Evolutionary conservation across 305 asterid species (phyloP).

Genomic region (Fraxinus dipetala): DNA sequence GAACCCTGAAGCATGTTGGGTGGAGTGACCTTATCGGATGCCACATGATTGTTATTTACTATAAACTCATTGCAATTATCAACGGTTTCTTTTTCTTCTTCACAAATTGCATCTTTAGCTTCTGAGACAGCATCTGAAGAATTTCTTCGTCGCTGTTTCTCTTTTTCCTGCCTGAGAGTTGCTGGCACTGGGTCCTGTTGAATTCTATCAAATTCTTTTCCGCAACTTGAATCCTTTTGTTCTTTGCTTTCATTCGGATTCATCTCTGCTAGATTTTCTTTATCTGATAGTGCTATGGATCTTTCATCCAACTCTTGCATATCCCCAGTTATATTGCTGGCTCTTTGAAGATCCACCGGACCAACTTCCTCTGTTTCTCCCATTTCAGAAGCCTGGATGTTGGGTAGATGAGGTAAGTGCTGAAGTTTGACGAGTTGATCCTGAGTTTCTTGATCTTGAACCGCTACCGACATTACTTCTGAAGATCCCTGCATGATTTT

Average conservation of each 20-base stretch:
- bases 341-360: slow-evolving; percentile 17
- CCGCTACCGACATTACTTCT: slow-evolving; percentile 16
- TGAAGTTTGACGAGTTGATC: slow-evolving; percentile 23
- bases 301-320: slow-evolving; percentile 20
- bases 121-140: slow-evolving; percentile 20
- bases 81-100: slow-evolving; percentile 16
- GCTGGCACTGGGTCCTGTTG: slow-evolving; percentile 16
- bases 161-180: slow-evolving; percentile 21
- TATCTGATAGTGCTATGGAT: slow-evolving; percentile 19
- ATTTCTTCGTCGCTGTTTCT: slow-evolving; percentile 26
- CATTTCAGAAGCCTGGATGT: slow-evolving; percentile 13
- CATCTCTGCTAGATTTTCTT: slow-evolving; percentile 23
- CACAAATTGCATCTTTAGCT: slow-evolving; percentile 19
- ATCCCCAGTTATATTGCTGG: slow-evolving; percentile 16
- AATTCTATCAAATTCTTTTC: slow-evolving; percentile 18
- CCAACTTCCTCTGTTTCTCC: slow-evolving; percentile 26
- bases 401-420: slow-evolving; percentile 18
- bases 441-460: slow-evolving; percentile 17
- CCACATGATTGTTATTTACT: slow-evolving; percentile 13
- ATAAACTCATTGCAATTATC: slow-evolving; percentile 9
- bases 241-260: slow-evolving; percentile 12
- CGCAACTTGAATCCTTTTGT: slow-evolving; percentile 10
- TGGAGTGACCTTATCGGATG: slow-evolving; percentile 19
- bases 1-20: slow-evolving; percentile 21
- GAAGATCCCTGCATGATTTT: slow-evolving; percentile 13